Base-by-base conservation (phyloP, 257 asterid genomes). In the Avicennia marina region DNA sequence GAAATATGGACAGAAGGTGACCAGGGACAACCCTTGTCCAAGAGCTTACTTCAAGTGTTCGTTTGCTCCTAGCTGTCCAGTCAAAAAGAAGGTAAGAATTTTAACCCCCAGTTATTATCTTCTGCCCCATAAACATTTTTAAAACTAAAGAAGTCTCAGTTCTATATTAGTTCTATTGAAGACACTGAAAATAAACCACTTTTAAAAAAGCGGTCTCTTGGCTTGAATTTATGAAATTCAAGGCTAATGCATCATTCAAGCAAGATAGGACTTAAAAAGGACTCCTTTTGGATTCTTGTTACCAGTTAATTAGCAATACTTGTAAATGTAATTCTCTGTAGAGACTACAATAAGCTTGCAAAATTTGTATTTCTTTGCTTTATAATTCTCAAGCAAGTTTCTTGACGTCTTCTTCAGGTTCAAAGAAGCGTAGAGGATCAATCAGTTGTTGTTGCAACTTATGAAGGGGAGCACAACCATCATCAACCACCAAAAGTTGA, bases 1-100 rank as follows among this genome's bases (percentile, higher is more conserved):
- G 70, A 84, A 84, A 60, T 84, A 84, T 60, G 94, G 94, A 4
- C 94, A 84, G 77, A 84, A 84, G 73, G 82, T 81, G 67, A 83
- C 94, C 1, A 76, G 85, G 25, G 87, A 78, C 32, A 84, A 81
- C 58, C 94, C 89, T 57, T 81, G 77, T 55, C 94, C 94, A 24
- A 78, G 94, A 74, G 94, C 94, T 50, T 84, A 84, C 56, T 84
- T 86, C 83, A 93, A 81, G 70, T 93, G 99, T 65, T 83, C 99
- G 48, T 84, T 78, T 89, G 99, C 99, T 65, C 99, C 99, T 38
- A 74, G 27, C 2, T 93, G 99, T 69, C 99, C 90, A 0, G 99
- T 93, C 33, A 93, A 93, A 71, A 93, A 93, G 75, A 93, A 86
- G 97, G 98, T 87, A 56, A 24, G 41, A 56, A 24, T 42, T 6